Evolutionary conservation across 2,329 filamentous ascomycete genomes (phyloP).

Genomic region (Chrysoporthe cubensis): DNA sequence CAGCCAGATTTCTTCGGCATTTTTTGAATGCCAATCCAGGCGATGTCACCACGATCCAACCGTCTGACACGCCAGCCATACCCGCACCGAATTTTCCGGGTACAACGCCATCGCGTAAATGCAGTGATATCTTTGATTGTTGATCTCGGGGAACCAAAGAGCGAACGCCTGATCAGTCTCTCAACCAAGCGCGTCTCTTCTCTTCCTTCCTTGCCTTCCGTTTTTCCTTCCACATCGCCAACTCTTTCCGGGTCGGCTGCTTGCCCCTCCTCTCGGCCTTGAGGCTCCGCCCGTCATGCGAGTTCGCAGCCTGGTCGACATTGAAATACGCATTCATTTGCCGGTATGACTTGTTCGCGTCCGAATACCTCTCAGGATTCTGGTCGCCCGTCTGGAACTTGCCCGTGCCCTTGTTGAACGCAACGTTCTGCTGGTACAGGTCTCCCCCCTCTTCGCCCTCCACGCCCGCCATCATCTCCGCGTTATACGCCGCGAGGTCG

Average conservation of each 20-base stretch:
- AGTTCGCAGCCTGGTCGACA: slow-evolving; percentile 89
- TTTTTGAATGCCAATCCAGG: neutral
- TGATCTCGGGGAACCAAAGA: neutral
- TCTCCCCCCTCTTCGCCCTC: slow-evolving; percentile 45
- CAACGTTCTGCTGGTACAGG: slow-evolving; percentile 66
- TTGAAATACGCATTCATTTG: slow-evolving; percentile 97
- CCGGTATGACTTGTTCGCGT: slow-evolving; percentile 82
- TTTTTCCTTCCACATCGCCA: slow-evolving; percentile 93
- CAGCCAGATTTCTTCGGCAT: neutral
- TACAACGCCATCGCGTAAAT: neutral
- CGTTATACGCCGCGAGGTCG: slow-evolving; percentile 33
- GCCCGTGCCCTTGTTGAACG: slow-evolving; percentile 93
- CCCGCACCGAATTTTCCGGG: neutral
- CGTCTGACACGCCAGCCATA: neutral
- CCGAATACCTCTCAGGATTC: slow-evolving; percentile 76
- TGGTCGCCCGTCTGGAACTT: slow-evolving; percentile 73
- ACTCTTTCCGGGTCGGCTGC: slow-evolving; percentile 81
- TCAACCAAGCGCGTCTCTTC: slow-evolving; percentile 88
- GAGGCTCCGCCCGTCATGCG: slow-evolving; percentile 85
- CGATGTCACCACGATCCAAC: neutral
- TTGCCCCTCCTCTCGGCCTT: slow-evolving; percentile 88
- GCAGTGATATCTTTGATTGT: neutral
- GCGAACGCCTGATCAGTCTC: slow-evolving; percentile 61
- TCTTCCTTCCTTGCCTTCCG: slow-evolving; percentile 88
- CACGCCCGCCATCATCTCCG: slow-evolving; percentile 48